Base-by-base conservation (phyloP, 1,284 basidiomycete genomes). In the Butyriboletus regius region DNA sequence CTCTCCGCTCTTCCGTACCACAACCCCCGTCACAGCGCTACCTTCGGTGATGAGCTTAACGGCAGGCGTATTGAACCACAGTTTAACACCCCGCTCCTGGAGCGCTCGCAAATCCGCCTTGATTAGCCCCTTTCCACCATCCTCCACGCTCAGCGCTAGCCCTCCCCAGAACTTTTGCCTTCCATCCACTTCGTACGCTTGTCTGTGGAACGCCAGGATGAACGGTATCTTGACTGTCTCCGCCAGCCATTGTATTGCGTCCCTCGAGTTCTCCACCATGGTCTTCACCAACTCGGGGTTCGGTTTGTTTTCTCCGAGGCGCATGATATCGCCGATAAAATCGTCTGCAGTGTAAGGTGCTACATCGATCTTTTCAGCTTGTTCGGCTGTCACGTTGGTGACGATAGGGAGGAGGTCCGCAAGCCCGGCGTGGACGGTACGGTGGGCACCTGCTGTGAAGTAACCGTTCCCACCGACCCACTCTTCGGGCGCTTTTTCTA, bases 401-500 rank as follows among this genome's bases (percentile, higher is more conserved):
- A 84, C 75, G 51, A 83, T 61, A 2, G 76, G 68, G 18, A 82
- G 72, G 36, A 85, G 72, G 62, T 83, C 81, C 3, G 64, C 52
- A 12, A 85, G 68, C 1, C 82, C 83, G 13, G 57, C 65, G 57
- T 85, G 83, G 4, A 75, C 77, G 15, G 77, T 82, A 45, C 82
- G 77, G 57, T 78, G 72, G 2, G 81, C 81, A 17, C 82, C 82
- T 22, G 82, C 81, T 18, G 82, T 84, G 67, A 85, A 85, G 65
- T 76, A 83, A 12, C 82, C 79, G 57, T 85, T 85, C 13, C 82
- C 83, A 13, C 83, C 83, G 8, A 66, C 74, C 82, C 82, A 84
- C 51, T 76, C 74, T 39, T 68, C 58, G 2, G 82, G 79, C 37
- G 79, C 80, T 59, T 83, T 83, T 60, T 85, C 83, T 47, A 84